phyloP scores from a whole-genome alignment of 2,329 filamentous ascomycete species.

The Berkeleyomyces basicola region DNA sequence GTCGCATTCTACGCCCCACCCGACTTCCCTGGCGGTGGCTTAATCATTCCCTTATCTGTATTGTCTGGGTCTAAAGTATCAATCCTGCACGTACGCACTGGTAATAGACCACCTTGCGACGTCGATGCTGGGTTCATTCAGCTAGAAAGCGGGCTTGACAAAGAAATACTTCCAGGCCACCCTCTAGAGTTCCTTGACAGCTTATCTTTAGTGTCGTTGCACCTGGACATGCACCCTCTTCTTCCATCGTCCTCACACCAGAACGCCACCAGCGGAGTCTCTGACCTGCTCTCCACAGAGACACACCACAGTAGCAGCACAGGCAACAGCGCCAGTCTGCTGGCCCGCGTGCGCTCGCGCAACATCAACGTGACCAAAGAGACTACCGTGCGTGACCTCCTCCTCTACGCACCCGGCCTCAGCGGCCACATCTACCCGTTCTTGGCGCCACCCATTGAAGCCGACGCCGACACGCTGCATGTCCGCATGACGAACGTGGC shows the following conservation, averaged over 20 bases:
- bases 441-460: background rate
- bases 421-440: slow-evolving; percentile 4
- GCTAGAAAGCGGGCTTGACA: background rate
- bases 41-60: slow-evolving; percentile 7
- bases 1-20: slow-evolving; percentile 2
- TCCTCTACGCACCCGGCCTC: slow-evolving; percentile 5
- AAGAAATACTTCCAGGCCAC: background rate
- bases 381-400: background rate
- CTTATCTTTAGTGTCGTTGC: slow-evolving; percentile 1
- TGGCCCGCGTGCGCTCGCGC: background rate
- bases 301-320: background rate
- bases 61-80: slow-evolving; percentile 5
- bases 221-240: slow-evolving; percentile 5
- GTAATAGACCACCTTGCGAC: background rate
- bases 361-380: background rate
- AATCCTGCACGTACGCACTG: background rate
- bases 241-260: background rate
- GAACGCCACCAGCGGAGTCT: background rate
- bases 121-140: background rate
- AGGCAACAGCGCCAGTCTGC: background rate
- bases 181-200: background rate
- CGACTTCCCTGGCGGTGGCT: slow-evolving; percentile 5
- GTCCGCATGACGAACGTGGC: slow-evolving; percentile 4
- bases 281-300: background rate
- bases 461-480: background rate